Evolutionary conservation across 2,329 filamentous ascomycete genomes (phyloP).

Genomic region (Ophiocordyceps polyrhachis-furcata): DNA sequence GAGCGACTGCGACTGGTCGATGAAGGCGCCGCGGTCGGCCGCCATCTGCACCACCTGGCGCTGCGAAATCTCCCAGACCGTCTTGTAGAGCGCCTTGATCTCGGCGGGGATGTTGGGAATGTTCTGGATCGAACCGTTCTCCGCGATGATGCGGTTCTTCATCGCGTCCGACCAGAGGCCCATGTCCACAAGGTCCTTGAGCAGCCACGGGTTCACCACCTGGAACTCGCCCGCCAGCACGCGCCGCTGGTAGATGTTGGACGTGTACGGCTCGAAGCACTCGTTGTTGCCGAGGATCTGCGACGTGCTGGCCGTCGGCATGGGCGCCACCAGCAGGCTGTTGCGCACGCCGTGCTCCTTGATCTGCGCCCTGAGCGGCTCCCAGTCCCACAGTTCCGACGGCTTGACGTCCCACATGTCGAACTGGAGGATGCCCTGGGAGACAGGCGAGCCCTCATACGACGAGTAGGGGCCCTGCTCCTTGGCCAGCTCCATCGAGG

Average conservation of each 20-base stretch:
- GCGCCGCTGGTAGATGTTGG: conserved; percentile 98
- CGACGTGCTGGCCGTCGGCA: conserved; percentile 93
- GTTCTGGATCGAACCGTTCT: conserved; percentile 88
- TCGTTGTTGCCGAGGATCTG: conserved; percentile 99
- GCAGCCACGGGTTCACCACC: conserved; percentile 95
- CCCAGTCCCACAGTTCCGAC: conserved; percentile 94
- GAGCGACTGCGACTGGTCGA: conserved; percentile 95
- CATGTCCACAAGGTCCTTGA: conserved; percentile 95
- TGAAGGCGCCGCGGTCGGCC: conserved; percentile 93
- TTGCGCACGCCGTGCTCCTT: conserved; percentile 88
- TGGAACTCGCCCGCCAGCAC: conserved; percentile 98
- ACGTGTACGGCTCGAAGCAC: conserved; percentile 99
- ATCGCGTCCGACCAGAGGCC: conserved; percentile 98
- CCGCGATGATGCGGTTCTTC: conserved; percentile 99
- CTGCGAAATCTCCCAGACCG: conserved; percentile 98
- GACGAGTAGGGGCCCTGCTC: conserved; percentile 70
- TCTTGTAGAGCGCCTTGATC: conserved; percentile 97
- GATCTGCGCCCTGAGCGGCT: conserved; percentile 70
- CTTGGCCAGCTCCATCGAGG: conserved; percentile 73
- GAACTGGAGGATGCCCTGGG: conserved; percentile 89
- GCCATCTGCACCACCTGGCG: conserved; percentile 93
- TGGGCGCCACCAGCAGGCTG: conserved; percentile 84
- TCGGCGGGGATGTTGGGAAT: conserved; percentile 93
- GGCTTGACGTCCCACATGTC: conserved; percentile 98
- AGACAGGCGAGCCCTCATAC: conserved; percentile 85